Base-by-base conservation (phyloP, 176 grass and related monocot genomes). In the Triticum urartu region DNA sequence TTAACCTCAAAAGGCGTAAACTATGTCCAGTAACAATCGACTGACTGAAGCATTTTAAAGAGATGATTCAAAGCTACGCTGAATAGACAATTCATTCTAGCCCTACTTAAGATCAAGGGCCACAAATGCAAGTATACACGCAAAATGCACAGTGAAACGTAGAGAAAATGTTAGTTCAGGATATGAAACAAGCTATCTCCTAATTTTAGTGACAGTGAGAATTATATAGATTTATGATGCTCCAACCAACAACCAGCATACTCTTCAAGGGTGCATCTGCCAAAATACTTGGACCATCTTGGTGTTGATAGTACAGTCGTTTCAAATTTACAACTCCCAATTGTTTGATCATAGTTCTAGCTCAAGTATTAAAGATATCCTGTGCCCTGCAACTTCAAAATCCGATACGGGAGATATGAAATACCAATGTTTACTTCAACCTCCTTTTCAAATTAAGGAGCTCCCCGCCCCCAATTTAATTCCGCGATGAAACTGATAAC, bases 31-130 rank as follows among this genome's bases (percentile, higher is more conserved):
- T 30, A 83, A 20, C 21, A 45, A 62, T 35, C 20, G 6, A 83
- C 26, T 80, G 61, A 40, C 24, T 32, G 1, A 32, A 30, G 24
- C 38, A 35, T 79, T 63, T 24, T 47, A 32, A 43, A 45, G 5
- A 81, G 12, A 54, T 24, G 11, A 70, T 56, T 82, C 43, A 82
- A 36, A 82, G 43, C 28, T 82, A 70, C 38, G 42, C 28, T 30
- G 33, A 82, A 11, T n/a, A 1, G 9, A 36, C 5, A 81, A 68
- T 35, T 68, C 48, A 22, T 50, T 65, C 1, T 61, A 64, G 2
- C 5, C 10, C 26, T 33, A 64, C 10, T 43, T 25, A 80, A 58
- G 48, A 77, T 68, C 18, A 68, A 21, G 48, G 36, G 18, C 26
- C 1, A 1, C 11, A 5, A 50, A 30, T 50, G 64, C 5, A 4